phyloP scores from a whole-genome alignment of 768 basidiomycete species.

The Pilatotrama ljubarskyi region DNA sequence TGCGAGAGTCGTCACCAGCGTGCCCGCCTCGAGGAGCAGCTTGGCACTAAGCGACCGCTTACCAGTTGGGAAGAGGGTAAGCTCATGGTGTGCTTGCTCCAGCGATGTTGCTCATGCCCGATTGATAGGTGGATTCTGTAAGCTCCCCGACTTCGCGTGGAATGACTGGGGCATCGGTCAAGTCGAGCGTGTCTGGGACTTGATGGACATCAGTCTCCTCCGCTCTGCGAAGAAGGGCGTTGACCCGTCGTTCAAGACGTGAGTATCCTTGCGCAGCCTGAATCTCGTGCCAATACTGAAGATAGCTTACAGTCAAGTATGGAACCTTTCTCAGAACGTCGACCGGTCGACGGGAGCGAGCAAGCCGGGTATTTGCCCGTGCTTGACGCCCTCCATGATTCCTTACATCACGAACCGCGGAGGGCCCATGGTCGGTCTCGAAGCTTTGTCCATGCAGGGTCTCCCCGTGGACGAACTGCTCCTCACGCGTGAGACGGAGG shows the following conservation, averaged over 20 bases:
- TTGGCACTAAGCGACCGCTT: constrained; percentile 82
- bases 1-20: constrained; percentile 93
- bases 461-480: constrained; percentile 90
- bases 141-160: constrained; percentile 89
- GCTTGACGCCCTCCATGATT: constrained; percentile 95
- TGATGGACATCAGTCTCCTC: constrained; percentile 89
- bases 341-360: constrained; percentile 84
- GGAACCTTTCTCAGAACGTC: constrained; percentile 97
- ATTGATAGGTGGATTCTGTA: constrained; percentile 71
- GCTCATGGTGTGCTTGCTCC: not conserved
- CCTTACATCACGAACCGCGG: constrained; percentile 95
- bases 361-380: constrained; percentile 84
- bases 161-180: constrained; percentile 91
- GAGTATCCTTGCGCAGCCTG: too few relatives aligned
- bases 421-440: constrained; percentile 91
- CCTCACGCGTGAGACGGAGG: constrained; percentile 89
- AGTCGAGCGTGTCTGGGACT: constrained; percentile 93
- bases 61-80: constrained; percentile 93
- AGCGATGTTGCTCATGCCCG: not conserved
- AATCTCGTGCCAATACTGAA: too few relatives aligned
- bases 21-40: constrained; percentile 76
- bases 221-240: constrained; percentile 78
- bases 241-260: constrained; percentile 91
- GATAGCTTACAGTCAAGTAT: constrained; percentile 79
- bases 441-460: constrained; percentile 92